phyloP scores from a whole-genome alignment of 2,329 filamentous ascomycete species.

The Xylaria hypoxylon region DNA sequence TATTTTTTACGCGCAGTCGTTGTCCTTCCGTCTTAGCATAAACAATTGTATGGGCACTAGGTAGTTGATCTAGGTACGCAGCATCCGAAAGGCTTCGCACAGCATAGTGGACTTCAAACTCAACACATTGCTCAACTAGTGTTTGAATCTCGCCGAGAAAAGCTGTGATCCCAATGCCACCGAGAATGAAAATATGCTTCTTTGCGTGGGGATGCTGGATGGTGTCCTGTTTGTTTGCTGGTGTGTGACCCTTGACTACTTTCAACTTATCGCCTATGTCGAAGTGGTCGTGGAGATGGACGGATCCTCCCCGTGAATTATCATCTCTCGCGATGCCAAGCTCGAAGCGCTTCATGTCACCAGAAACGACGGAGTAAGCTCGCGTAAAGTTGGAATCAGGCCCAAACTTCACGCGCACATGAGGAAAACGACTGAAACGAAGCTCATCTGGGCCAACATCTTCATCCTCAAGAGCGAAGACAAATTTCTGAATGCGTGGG shows the following conservation, averaged over 20 bases:
- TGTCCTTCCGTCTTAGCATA: constrained; percentile 47
- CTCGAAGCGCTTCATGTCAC: constrained; percentile 62
- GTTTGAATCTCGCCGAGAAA: constrained; percentile 46
- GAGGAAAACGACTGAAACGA: constrained; percentile 57
- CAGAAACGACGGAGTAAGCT: constrained; percentile 70
- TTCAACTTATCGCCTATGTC: constrained; percentile 63
- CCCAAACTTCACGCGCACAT: constrained; percentile 68
- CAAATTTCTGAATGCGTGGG: constrained; percentile 60
- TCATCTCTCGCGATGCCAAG: constrained; percentile 69
- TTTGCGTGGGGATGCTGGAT: constrained; percentile 27
- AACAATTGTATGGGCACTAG: constrained; percentile 41
- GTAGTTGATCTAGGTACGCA: constrained; percentile 46
- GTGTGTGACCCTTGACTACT: constrained; percentile 52
- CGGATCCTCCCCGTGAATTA: constrained; percentile 68
- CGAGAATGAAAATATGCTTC: constrained; percentile 49
- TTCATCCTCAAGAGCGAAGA: constrained; percentile 59
- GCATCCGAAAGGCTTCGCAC: constrained; percentile 48
- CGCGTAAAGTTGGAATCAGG: constrained; percentile 63
- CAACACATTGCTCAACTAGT: constrained; percentile 34
- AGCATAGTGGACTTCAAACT: constrained; percentile 49
- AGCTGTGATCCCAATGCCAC: constrained; percentile 50
- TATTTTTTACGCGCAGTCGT: constrained; percentile 54
- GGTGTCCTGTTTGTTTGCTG: constrained; percentile 14
- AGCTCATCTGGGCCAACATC: constrained; percentile 52
- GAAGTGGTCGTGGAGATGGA: constrained; percentile 65